These are phyloP conservation scores for Bauhinia variegata DNA, from an alignment of 306 rosid species.

Conservation along the genomic window DNA sequence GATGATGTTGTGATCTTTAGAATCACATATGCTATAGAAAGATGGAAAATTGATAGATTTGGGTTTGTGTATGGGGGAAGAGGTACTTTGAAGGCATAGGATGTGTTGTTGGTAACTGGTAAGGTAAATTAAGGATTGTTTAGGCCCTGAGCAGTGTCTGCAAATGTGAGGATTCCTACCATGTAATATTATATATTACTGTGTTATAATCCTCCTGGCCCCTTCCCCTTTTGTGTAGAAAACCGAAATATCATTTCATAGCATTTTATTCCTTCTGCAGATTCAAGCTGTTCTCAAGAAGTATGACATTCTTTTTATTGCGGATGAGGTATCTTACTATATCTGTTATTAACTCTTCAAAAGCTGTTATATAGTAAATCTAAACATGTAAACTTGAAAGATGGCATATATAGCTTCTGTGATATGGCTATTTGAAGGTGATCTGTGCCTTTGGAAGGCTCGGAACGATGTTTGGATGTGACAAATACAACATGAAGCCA, in stretches of 20 bases:
- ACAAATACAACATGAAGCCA: slow-evolving; percentile 87
- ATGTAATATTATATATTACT: background rate
- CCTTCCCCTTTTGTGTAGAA: too few species aligned
- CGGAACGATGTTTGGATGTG: slow-evolving; percentile 88
- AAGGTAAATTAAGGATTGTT: too few species aligned
- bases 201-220: background rate
- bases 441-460: slow-evolving; percentile 97
- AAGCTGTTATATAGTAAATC: slow-evolving; percentile 4
- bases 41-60: too few species aligned
- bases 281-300: slow-evolving; percentile 89
- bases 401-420: slow-evolving; percentile 24
- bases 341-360: slow-evolving; percentile 29
- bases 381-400: slow-evolving; percentile 20
- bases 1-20: background rate
- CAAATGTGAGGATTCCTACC: background rate
- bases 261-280: slow-evolving; percentile 51
- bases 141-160: too few species aligned
- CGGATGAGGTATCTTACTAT: slow-evolving; percentile 71
- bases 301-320: slow-evolving; percentile 94
- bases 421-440: slow-evolving; percentile 57
- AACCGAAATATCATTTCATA: too few species aligned
- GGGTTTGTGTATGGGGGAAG: too few species aligned
- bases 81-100: too few species aligned
- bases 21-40: too few species aligned
- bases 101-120: too few species aligned